Percentiles rank a stretch among this genome's conserved stretches.
Conservation (phyloP, 495 filamentous ascomycete species). For the Podospora bellae-mahoneyi region DNA sequence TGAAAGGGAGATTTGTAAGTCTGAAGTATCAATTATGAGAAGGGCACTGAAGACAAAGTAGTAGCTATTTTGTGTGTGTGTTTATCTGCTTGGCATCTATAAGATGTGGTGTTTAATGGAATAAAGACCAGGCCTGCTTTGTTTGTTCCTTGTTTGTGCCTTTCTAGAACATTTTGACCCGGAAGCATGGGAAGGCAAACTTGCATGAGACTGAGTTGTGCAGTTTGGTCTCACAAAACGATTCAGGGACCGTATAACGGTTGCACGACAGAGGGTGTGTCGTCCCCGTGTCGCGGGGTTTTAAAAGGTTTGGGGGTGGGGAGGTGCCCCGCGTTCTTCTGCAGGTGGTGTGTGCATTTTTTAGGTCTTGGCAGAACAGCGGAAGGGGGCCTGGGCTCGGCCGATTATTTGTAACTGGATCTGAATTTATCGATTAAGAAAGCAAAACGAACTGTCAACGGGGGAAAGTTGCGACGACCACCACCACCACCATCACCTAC, state of each 20-base stretch:
- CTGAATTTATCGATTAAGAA: not conserved
- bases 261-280: not conserved
- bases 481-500: too few relatives aligned
- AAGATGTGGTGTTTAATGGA: not conserved
- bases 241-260: not conserved
- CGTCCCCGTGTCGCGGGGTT: not conserved
- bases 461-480: constrained; percentile 2
- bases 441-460: not conserved
- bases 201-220: not conserved
- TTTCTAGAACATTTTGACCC: not conserved
- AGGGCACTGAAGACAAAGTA: not conserved
- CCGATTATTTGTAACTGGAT: not conserved
- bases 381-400: not conserved
- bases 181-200: not conserved
- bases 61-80: not conserved
- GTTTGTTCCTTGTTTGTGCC: too few relatives aligned
- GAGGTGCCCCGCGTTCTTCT: not conserved
- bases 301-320: too few relatives aligned
- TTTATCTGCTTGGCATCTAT: not conserved
- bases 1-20: not conserved
- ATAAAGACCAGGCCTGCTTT: not conserved
- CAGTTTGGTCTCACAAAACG: not conserved
- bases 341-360: not conserved
- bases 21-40: not conserved
- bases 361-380: not conserved